A percentile compares a stretch with the other conserved stretches of the same genome.
phyloP scores from a whole-genome alignment of 108 stramenopile species.

The Bacterosira constricta region DNA sequence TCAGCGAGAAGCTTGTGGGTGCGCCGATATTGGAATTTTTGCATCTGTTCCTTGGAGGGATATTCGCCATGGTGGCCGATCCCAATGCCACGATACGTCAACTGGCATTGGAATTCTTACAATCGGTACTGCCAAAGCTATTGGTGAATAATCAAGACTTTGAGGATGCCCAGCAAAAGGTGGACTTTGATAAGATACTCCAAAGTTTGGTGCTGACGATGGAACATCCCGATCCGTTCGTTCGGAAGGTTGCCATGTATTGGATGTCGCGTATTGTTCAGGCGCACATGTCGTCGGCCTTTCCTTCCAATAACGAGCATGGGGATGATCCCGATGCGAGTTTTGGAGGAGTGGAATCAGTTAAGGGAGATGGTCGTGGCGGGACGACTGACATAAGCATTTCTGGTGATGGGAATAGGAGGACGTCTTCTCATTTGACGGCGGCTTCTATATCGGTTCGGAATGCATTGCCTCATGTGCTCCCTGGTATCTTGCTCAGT shows the following conservation, averaged over 20 bases:
- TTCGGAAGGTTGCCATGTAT: conserved; percentile 91
- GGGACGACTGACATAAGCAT: neutral
- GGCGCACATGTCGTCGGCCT: conserved; percentile 66
- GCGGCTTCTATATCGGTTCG: conserved; percentile 81
- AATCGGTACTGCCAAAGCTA: conserved; percentile 85
- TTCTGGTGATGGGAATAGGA: conserved; percentile 14
- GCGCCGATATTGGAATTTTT: conserved; percentile 86
- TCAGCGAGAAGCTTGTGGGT: conserved; percentile 78
- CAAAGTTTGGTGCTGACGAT: conserved; percentile 83
- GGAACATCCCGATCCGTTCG: conserved; percentile 92
- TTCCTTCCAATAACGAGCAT: conserved; percentile 8
- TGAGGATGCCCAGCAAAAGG: conserved; percentile 68
- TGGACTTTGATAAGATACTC: conserved; percentile 89
- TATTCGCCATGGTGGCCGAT: conserved; percentile 90
- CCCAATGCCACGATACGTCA: conserved; percentile 81
- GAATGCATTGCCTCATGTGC: conserved; percentile 79
- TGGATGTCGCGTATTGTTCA: conserved; percentile 90
- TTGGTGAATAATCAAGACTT: conserved; percentile 67
- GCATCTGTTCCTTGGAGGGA: conserved; percentile 80
- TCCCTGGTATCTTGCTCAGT: conserved; percentile 83
- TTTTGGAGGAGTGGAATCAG: conserved; percentile 33
- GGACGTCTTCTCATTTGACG: conserved; percentile 34
- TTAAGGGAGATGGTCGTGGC: conserved; percentile 17
- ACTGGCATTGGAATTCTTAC: conserved; percentile 82
- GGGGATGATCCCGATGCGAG: neutral